These are phyloP conservation scores for Diaporthe destruens DNA, from an alignment of 2,329 filamentous ascomycete species.

Conservation along the genomic window DNA sequence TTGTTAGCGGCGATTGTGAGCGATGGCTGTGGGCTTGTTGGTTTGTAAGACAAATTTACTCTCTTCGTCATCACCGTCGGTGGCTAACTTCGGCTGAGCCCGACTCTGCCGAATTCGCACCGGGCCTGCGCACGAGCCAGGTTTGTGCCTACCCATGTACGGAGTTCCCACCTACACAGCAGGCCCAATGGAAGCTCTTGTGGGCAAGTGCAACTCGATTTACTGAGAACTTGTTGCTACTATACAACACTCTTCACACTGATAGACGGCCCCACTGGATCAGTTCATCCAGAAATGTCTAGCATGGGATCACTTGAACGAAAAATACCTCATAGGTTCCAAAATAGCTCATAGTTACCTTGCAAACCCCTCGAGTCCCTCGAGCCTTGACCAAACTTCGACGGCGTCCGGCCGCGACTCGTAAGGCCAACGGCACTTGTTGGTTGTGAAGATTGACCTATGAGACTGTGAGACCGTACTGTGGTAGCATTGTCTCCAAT, in stretches of 20 bases:
- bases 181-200: neutral
- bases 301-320: neutral
- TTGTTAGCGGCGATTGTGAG: neutral
- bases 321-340: no score
- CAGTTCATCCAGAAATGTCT: neutral
- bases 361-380: neutral
- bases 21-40: conserved; percentile 6
- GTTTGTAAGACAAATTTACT: conserved; percentile 29
- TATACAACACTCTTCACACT: neutral
- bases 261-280: neutral
- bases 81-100: conserved; percentile 25
- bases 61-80: conserved; percentile 31
- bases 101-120: conserved; percentile 20
- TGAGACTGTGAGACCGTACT: neutral
- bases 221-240: neutral
- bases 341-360: neutral
- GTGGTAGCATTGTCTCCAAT: neutral
- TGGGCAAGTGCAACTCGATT: neutral
- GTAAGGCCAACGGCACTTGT: neutral
- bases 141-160: neutral
- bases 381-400: neutral
- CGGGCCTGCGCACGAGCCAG: conserved; percentile 20
- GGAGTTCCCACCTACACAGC: no score
- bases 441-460: neutral
- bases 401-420: neutral